Conservation (phyloP, 345 rosid species). For the Sonneratia caseolaris region DNA sequence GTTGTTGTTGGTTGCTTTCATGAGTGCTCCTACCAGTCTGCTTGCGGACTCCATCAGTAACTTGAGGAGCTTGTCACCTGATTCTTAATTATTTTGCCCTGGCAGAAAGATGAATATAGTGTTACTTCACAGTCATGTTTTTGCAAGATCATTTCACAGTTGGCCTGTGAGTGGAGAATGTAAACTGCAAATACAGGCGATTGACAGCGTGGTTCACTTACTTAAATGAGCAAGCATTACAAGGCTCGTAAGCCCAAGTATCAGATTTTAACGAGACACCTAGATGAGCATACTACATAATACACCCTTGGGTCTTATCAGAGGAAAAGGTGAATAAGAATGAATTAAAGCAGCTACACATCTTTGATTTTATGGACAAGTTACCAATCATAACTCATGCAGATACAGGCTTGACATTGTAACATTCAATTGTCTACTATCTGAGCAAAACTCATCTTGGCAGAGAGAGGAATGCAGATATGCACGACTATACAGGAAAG, state of each 20-base stretch:
- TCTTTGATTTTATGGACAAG: too few relatives aligned
- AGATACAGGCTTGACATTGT: too few relatives aligned
- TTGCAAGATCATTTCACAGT: background rate
- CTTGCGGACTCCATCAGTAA: constrained; percentile 26
- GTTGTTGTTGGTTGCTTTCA: constrained; percentile 47
- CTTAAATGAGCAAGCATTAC: background rate
- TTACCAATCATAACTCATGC: too few relatives aligned
- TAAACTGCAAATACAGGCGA: background rate
- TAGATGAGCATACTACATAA: background rate
- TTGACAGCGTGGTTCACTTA: background rate
- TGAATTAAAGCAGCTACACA: too few relatives aligned
- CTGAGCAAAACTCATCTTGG: too few relatives aligned
- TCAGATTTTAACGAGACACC: background rate
- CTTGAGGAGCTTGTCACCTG: background rate
- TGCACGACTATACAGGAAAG: too few relatives aligned
- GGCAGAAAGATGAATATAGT: background rate
- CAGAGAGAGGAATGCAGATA: too few relatives aligned
- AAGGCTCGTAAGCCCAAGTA: background rate
- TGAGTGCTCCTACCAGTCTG: constrained; percentile 26
- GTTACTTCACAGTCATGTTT: background rate
- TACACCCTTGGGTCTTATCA: background rate
- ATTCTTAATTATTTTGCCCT: background rate
- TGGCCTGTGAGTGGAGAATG: background rate
- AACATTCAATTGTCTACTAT: too few relatives aligned
- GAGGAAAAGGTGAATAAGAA: background rate